A percentile compares a stretch with the other conserved stretches of the same genome.
phyloP scores from a whole-genome alignment of 331 rosid genomes.

The Malus hybrid region DNA sequence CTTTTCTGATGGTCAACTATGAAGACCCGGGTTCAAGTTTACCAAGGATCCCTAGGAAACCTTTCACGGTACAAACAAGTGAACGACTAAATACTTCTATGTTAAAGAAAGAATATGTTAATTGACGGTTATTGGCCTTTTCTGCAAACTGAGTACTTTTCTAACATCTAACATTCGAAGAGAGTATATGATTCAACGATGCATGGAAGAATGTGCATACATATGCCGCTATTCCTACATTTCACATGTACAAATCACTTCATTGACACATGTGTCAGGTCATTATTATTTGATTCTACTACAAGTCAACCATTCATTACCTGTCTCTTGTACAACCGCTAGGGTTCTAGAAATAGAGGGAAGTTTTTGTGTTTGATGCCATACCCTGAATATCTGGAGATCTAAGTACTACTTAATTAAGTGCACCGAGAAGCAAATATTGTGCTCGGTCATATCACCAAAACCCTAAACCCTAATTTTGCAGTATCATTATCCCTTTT shows the following conservation, averaged over 20 bases:
- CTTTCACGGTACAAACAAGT: not conserved
- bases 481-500: not conserved
- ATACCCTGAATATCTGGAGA: not conserved
- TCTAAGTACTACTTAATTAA: not conserved
- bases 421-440: not conserved
- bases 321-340: not conserved
- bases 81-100: not conserved
- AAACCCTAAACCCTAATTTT: not conserved
- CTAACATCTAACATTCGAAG: not conserved
- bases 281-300: not conserved
- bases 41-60: not conserved
- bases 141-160: not conserved
- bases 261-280: no score
- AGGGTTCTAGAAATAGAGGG: not conserved
- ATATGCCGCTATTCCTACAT: not conserved
- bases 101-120: not conserved
- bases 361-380: no score
- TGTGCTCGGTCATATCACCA: not conserved
- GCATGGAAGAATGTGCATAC: not conserved
- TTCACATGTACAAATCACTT: not conserved
- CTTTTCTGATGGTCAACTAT: not conserved
- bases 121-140: slow-evolving; percentile 2
- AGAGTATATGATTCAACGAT: not conserved
- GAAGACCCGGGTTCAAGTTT: not conserved
- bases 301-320: not conserved